A percentile compares a stretch with the other conserved stretches of the same genome.
Conservation (phyloP, 805 yeast genomes). For the Cyberlindnera euphorbiiphila region DNA sequence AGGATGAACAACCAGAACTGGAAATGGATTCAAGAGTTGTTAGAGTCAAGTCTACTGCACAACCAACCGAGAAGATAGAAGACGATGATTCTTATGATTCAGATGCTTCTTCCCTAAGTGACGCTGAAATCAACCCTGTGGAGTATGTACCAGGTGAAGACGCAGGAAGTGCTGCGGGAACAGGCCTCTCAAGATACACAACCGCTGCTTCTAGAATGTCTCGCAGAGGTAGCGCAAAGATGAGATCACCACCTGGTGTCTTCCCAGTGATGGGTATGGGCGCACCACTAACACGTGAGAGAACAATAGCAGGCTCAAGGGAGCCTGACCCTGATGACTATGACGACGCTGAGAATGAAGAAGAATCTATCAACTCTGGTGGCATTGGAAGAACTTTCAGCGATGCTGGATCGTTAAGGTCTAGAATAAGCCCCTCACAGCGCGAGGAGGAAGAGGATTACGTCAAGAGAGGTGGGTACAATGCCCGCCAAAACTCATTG, state of each 20-base stretch:
- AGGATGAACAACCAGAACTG: conserved; percentile 78
- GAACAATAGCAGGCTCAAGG: conserved; percentile 45
- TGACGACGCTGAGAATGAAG: too few relatives aligned
- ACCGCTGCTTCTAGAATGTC: conserved; percentile 1
- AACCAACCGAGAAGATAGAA: conserved; percentile 2
- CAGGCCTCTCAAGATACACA: conserved; percentile 11
- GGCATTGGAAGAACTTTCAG: conserved; percentile 5
- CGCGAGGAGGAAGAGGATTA: conserved; percentile 29
- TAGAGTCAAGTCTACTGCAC: conserved; percentile 34
- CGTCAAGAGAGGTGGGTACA: conserved; percentile 26
- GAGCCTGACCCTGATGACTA: conserved; percentile 10
- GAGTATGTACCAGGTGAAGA: conserved; percentile 24
- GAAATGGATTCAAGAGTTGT: conserved; percentile 78
- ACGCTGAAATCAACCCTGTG: conserved; percentile 14
- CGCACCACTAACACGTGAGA: conserved; percentile 51
- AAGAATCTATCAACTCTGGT: conserved; percentile 11
- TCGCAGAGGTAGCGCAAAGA: background rate
- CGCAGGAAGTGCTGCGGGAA: conserved; percentile 1
- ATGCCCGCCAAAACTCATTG: conserved; percentile 32
- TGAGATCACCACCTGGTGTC: conserved; percentile 67
- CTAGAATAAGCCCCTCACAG: conserved; percentile 19
- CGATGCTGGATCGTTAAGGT: conserved; percentile 6
- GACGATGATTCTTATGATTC: conserved; percentile 5
- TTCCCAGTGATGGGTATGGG: conserved; percentile 84
- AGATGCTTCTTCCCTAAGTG: conserved; percentile 3